Conservation (phyloP, 169 alveolate genomes). For the Plasmodium vinckei region DNA sequence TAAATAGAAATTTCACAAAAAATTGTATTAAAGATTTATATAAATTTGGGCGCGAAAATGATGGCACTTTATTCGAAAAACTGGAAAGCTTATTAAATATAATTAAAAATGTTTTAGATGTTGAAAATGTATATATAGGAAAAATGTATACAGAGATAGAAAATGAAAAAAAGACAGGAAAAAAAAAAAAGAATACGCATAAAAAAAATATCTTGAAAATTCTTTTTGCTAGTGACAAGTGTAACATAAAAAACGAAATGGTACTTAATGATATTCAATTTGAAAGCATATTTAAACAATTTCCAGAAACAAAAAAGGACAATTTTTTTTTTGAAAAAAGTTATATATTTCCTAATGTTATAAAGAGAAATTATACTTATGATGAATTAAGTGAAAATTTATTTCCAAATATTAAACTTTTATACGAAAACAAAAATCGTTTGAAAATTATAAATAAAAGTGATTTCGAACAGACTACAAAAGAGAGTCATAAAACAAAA, state of each 20-base stretch:
- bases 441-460: slow-evolving; percentile 8
- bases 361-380: slow-evolving; percentile 8
- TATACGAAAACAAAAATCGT: slow-evolving; percentile 3
- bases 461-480: background rate
- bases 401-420: slow-evolving; percentile 33
- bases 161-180: background rate
- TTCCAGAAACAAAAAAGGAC: background rate
- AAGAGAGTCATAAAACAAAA: background rate
- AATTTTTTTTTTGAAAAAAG: slow-evolving; percentile 25
- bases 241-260: slow-evolving; percentile 17
- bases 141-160: slow-evolving; percentile 18
- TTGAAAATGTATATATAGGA: slow-evolving; percentile 62
- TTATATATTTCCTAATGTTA: slow-evolving; percentile 25
- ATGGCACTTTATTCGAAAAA: background rate
- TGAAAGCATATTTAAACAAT: slow-evolving; percentile 2
- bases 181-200: slow-evolving; percentile 11
- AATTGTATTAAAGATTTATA: slow-evolving; percentile 42
- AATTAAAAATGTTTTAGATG: slow-evolving; percentile 39
- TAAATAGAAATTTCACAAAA: slow-evolving; percentile 34
- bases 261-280: slow-evolving; percentile 7
- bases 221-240: slow-evolving; percentile 20
- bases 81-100: slow-evolving; percentile 11
- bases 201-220: slow-evolving; percentile 29
- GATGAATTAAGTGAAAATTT: slow-evolving; percentile 24
- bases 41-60: background rate